phyloP scores from a whole-genome alignment of 768 basidiomycete species.

The Cantharellus anzutake region DNA sequence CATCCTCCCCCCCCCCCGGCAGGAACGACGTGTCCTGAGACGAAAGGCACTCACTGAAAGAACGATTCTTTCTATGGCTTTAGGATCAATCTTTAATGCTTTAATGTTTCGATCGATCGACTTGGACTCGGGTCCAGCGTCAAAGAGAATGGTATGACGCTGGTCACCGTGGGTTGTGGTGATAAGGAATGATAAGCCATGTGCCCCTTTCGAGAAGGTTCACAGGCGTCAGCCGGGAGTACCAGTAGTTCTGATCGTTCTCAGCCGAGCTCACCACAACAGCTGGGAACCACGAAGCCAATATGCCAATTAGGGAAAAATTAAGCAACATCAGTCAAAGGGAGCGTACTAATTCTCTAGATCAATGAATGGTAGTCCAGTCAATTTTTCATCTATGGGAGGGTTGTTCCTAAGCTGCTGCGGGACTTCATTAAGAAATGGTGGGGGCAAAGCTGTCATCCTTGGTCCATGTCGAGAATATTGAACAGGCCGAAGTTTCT shows the following conservation, averaged over 20 bases:
- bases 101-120: conserved; percentile 55
- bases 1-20: neutral
- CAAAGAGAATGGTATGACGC: conserved; percentile 48
- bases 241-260: conserved; percentile 10
- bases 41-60: conserved; percentile 19
- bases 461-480: conserved; percentile 18
- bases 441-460: conserved; percentile 64
- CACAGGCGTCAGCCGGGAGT: conserved; percentile 14
- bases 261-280: conserved; percentile 24
- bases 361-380: conserved; percentile 46
- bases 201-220: conserved; percentile 33
- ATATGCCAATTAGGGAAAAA: neutral
- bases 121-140: conserved; percentile 63
- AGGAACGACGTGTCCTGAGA: neutral
- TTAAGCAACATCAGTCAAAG: neutral
- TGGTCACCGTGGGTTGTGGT: conserved; percentile 30
- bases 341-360: conserved; percentile 34
- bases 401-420: conserved; percentile 39
- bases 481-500: neutral
- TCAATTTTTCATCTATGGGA: conserved; percentile 19
- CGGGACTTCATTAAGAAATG: conserved; percentile 52
- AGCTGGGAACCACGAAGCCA: conserved; percentile 11
- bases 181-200: conserved; percentile 68
- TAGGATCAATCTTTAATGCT: conserved; percentile 36
- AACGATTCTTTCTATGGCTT: conserved; percentile 39